phyloP scores from a whole-genome alignment of 306 rosid genomes.

The Cyclanthera cordifolia region DNA sequence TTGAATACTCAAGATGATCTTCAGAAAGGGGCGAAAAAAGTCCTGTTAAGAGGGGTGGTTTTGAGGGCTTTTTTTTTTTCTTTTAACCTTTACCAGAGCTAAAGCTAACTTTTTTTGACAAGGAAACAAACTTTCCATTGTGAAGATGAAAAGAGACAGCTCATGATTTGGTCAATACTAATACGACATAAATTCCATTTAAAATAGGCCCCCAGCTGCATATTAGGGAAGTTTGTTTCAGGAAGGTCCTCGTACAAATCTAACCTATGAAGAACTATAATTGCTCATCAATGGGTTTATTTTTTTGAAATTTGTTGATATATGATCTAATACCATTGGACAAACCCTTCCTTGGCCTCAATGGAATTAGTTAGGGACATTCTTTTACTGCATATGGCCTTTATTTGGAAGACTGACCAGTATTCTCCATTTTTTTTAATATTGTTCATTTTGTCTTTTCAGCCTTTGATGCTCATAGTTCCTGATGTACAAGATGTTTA shows the following conservation, averaged over 20 bases:
- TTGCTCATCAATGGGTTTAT: too few relatives aligned
- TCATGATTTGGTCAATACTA: background rate
- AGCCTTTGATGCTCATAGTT: constrained; percentile 97
- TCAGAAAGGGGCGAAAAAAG: background rate
- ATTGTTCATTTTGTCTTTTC: constrained; percentile 18
- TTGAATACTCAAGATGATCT: background rate
- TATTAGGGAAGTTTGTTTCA: too few relatives aligned
- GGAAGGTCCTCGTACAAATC: background rate
- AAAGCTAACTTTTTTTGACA: too few relatives aligned
- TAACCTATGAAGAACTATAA: background rate
- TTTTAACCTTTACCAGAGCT: too few relatives aligned
- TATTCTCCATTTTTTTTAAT: too few relatives aligned
- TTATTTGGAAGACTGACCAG: background rate
- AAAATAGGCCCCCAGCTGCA: background rate
- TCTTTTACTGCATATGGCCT: background rate
- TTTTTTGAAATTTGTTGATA: too few relatives aligned
- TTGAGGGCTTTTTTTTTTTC: too few relatives aligned
- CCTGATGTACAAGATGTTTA: constrained; percentile 97
- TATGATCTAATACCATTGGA: background rate
- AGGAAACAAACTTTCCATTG: too few relatives aligned
- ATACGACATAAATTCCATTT: background rate
- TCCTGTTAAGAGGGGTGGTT: too few relatives aligned
- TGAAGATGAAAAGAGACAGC: too few relatives aligned
- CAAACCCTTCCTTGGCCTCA: background rate
- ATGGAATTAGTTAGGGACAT: background rate